Percentiles rank a stretch among this genome's conserved stretches.
Conservation (phyloP, 441 rosid genomes). For the Gossypium gossypioides region DNA sequence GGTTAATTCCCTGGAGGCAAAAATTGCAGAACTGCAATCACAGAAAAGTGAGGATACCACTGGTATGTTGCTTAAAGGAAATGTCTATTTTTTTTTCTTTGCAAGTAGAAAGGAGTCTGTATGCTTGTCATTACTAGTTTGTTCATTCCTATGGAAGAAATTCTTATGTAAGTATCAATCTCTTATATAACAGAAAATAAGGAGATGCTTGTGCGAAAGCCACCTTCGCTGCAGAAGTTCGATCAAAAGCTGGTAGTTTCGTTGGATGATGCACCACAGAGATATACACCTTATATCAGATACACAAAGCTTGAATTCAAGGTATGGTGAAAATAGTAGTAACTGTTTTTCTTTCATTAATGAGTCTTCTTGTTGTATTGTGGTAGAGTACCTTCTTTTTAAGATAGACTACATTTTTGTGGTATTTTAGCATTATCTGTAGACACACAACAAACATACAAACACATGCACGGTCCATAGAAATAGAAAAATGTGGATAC, state of each 20-base stretch:
- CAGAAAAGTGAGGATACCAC: slow-evolving; percentile 22
- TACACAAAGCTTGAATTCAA: slow-evolving; percentile 84
- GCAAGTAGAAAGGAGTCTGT: not conserved
- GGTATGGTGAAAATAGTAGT: slow-evolving; percentile 30
- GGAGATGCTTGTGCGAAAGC: slow-evolving; percentile 22
- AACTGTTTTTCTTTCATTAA: not conserved
- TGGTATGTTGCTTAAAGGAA: slow-evolving; percentile 20
- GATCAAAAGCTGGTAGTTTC: slow-evolving; percentile 8
- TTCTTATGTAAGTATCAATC: slow-evolving; percentile 8
- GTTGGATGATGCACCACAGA: slow-evolving; percentile 30
- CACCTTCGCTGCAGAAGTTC: slow-evolving; percentile 23
- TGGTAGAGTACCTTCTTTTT: not conserved
- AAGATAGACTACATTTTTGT: not conserved
- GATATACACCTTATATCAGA: slow-evolving; percentile 66
- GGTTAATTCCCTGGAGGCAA: slow-evolving; percentile 57
- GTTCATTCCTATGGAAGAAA: not conserved
- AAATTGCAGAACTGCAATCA: slow-evolving; percentile 54
- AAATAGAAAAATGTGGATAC: not conserved
- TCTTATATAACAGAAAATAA: slow-evolving; percentile 26
- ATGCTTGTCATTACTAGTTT: not conserved
- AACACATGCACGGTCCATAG: not conserved
- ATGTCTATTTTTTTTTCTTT: not conserved
- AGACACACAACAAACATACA: not conserved
- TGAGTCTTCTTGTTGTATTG: not conserved
- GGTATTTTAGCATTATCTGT: not conserved